Evolutionary conservation across 108 stramenopile genomes (phyloP), one percentile per base, ranked within the genome.

Genomic region (Asterionellopsis glacialis): DNA sequence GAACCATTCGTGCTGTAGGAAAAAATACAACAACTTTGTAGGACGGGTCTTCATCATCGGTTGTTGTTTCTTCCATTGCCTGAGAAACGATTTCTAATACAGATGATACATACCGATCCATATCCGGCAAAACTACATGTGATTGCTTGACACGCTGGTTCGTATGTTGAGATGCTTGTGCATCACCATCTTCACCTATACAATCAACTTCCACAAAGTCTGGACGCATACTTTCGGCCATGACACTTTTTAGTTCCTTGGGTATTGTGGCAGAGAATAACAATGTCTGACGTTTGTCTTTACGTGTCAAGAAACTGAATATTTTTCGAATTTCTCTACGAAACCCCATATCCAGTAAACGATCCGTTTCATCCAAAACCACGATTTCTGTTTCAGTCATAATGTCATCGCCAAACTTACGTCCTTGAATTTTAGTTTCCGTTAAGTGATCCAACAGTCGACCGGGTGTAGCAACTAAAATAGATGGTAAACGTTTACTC

Each of bases 341-440:
- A 74, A 96, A 96, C 11, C 94, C 94, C 79, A 90, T 83, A 45
- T 96, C 96, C 27, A 97, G 70, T 10, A 98, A 74, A 45, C 82
- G 86, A 73, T 99, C 98, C 0, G 93, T 87, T 71, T 99, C 98
- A 74, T 99, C 98, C 42, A 98, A 64, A 15, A 98, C 82, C 11
- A 97, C 64, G 50, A 81, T 71, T 13, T 75, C 63, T 21, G 82
- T 76, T n/a, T 67, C 65, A 0, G 50, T 43, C 28, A 81, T 45
- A 26, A 84, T 68, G 23, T 69, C 69, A 16, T 52, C n/a, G 6
- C 62, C 28, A 58, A 83, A 78, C 56, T 79, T 79, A 0, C 28
- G 51, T 9, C 75, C 57, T 0, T 55, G 58, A 4, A 72, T 15
- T 45, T 60, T 58, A 6, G 76, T 74, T 15, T 72, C 58, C 38